A percentile compares a stretch with the other conserved stretches of the same genome.
phyloP scores from a whole-genome alignment of 2,329 filamentous ascomycete genomes.

The Colletotrichum tabaci region DNA sequence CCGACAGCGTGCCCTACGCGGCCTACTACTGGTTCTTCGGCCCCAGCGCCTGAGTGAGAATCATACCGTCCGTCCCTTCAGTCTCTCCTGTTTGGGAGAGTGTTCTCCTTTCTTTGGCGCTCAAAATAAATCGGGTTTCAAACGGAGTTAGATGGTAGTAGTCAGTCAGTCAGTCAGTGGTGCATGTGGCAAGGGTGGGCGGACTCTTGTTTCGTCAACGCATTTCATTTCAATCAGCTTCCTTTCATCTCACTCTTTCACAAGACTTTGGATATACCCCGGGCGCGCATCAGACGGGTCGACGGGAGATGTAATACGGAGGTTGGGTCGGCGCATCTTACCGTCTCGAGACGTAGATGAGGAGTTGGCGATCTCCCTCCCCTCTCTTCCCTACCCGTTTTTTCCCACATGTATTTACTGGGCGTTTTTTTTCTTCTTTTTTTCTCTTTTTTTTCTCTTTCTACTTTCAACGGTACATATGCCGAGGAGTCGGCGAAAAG shows the following conservation, averaged over 20 bases:
- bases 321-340: not conserved
- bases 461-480: not conserved
- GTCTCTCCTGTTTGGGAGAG: not conserved
- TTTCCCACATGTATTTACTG: slow-evolving; percentile 20
- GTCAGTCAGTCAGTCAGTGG: not conserved
- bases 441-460: no score
- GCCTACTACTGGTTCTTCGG: slow-evolving; percentile 73
- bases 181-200: not conserved
- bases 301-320: not conserved
- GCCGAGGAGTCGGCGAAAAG: not conserved
- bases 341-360: not conserved
- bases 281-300: slow-evolving; percentile 11
- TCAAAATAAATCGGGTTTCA: slow-evolving; percentile 8
- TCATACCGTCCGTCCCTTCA: no score
- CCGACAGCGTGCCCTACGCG: slow-evolving; percentile 68
- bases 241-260: slow-evolving; percentile 10
- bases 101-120: not conserved
- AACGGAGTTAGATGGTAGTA: slow-evolving; percentile 1
- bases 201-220: not conserved
- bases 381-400: not conserved
- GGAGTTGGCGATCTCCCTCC: not conserved
- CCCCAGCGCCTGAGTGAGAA: slow-evolving; percentile 41
- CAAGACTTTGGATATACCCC: slow-evolving; percentile 37
- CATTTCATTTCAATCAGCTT: not conserved
- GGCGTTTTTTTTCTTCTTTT: not conserved